Base-by-base conservation (phyloP, 108 stramenopile species). In the Nannochloropsis oceanica region DNA sequence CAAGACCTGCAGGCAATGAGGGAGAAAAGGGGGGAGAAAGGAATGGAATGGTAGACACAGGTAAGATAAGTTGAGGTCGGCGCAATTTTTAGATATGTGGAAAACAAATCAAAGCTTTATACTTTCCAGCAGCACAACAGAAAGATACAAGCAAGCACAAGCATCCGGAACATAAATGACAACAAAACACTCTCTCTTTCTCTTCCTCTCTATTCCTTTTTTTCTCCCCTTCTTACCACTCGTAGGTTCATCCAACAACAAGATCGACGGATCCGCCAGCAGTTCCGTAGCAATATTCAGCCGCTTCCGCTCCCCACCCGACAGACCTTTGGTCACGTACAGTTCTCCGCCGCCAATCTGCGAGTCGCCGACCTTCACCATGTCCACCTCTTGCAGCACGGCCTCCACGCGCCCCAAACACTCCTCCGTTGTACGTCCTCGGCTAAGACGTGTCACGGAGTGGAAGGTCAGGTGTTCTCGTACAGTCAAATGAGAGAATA, bases 241-340 rank as follows among this genome's bases (percentile, higher is more conserved):
- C 22, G 84, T 85, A 7, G 84, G 84, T 80, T 85, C 84, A 25
- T 85, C 84, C 2, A 85, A 20, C n/a, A 85, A 80, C n/a, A 85
- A 25, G 20, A 79, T 27, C 20, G 84, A 25, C 14, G 84, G 84
- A 79, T 79, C 24, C 22, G 34, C 80, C 13, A 85, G 26, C 20
- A 85, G 80, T 12, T 85, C 25, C 8, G 26, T 27, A 25, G 50
- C 84, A 85, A 85, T 85, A 25, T n/a, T 24, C 8, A 27, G 79
- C 13, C 84, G n/a, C 27, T 44, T 43, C 27, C 59, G 59, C 59
- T 73, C 59, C n/a, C 59, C 59, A n/a, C 59, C 59, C n/a, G 59
- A 73, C n/a, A 73, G n/a, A n/a, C 59, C 59, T 10, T 73, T 73
- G 59, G 59, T 73, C n/a, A 73, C 9, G 2, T 73, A 73, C 22